Evolutionary conservation across 495 filamentous ascomycete species (phyloP).

Genomic region (Parmelia sp.): DNA sequence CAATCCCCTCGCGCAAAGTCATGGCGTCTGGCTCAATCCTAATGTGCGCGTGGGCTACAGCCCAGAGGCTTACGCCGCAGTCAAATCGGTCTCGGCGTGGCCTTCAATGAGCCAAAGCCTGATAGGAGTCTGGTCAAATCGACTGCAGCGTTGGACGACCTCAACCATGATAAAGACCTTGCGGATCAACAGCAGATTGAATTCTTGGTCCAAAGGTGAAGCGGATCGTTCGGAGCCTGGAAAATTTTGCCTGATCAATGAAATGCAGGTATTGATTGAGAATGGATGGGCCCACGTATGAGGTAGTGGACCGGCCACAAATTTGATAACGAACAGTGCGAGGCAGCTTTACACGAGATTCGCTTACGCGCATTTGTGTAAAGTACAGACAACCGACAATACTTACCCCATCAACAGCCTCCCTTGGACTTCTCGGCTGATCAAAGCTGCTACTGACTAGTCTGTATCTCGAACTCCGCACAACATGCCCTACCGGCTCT

Average conservation of each 20-base stretch:
- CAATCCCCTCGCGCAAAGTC: constrained; percentile 46
- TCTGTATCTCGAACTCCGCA: background rate
- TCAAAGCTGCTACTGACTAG: background rate
- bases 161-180: constrained; percentile 33
- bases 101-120: constrained; percentile 32
- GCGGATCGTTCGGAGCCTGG: constrained; percentile 45
- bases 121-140: constrained; percentile 52
- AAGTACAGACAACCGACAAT: background rate
- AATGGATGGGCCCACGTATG: constrained; percentile 76
- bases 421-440: background rate
- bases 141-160: constrained; percentile 46
- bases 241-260: constrained; percentile 67
- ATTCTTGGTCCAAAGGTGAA: constrained; percentile 37
- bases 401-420: background rate
- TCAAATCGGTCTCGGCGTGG: constrained; percentile 42
- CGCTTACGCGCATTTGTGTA: background rate
- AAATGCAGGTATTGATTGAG: constrained; percentile 72
- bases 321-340: too few relatives aligned
- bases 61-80: constrained; percentile 47
- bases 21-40: constrained; percentile 73
- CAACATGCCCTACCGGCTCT: background rate
- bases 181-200: constrained; percentile 36
- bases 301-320: background rate
- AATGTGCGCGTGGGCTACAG: constrained; percentile 70
- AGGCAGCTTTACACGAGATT: background rate